Conservation (phyloP, 129 eudicot species). For the Arctium lappa region DNA sequence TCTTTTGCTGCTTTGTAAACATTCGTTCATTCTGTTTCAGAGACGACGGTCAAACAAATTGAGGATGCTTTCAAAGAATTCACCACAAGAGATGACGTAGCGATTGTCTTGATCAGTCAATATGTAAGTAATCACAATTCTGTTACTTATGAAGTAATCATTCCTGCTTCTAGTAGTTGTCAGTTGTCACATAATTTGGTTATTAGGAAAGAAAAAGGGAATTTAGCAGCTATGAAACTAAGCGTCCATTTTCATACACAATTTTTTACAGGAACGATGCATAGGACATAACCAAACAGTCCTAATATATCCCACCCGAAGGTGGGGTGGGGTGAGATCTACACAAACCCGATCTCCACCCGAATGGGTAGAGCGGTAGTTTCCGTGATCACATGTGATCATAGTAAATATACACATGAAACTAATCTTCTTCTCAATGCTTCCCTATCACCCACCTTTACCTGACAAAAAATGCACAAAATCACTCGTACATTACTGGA, state of each 20-base stretch:
- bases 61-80: constrained; percentile 94
- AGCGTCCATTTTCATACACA: background rate
- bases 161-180: background rate
- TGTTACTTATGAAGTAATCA: background rate
- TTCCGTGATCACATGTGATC: too few relatives aligned
- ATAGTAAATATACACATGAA: background rate
- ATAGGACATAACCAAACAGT: too few relatives aligned
- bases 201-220: background rate
- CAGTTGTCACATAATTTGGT: background rate
- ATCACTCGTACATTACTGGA: too few relatives aligned
- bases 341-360: too few relatives aligned
- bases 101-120: constrained; percentile 91
- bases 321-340: too few relatives aligned
- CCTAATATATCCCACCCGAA: too few relatives aligned
- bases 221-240: background rate
- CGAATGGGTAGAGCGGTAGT: too few relatives aligned
- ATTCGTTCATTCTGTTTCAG: constrained; percentile 40
- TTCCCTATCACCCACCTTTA: too few relatives aligned
- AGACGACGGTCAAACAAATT: constrained; percentile 88
- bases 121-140: constrained; percentile 57
- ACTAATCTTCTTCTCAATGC: too few relatives aligned
- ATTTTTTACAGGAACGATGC: background rate
- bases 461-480: too few relatives aligned
- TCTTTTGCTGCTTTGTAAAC: constrained; percentile 2
- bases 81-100: constrained; percentile 92